Conservation (phyloP, 176 grass and related monocot species). For the Alloteropsis semialata region DNA sequence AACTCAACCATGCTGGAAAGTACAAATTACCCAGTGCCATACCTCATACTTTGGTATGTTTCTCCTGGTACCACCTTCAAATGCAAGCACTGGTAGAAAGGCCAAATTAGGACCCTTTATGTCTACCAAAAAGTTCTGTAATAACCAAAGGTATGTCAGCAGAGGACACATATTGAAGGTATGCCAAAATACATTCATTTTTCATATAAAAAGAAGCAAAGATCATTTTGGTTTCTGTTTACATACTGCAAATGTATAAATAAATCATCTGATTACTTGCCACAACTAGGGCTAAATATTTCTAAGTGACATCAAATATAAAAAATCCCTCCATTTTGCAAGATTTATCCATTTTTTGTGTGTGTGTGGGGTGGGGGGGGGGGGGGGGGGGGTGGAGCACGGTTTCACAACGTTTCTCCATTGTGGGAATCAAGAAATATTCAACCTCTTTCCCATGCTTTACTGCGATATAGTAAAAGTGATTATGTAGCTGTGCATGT, state of each 20-base stretch:
- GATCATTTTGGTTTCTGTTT: not conserved
- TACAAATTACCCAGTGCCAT: slow-evolving; percentile 1
- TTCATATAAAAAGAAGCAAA: not conserved
- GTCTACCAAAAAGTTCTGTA: slow-evolving; percentile 92
- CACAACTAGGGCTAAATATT: not conserved
- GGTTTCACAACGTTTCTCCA: not conserved
- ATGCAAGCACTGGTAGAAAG: slow-evolving; percentile 77
- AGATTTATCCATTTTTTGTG: not conserved
- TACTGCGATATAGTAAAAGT: not conserved
- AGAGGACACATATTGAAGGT: slow-evolving; percentile 18
- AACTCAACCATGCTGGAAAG: not conserved
- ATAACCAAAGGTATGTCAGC: slow-evolving; percentile 22
- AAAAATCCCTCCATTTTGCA: not conserved
- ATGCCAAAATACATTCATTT: not conserved
- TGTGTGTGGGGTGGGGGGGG: no score
- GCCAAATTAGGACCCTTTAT: slow-evolving; percentile 83
- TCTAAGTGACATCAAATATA: not conserved
- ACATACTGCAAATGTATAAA: slow-evolving; percentile 1
- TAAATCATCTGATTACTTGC: not conserved
- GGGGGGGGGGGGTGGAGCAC: no score
- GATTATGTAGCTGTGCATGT: not conserved
- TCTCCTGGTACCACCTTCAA: slow-evolving; percentile 93
- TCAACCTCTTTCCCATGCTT: not conserved
- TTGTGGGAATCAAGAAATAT: not conserved
- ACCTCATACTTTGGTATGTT: slow-evolving; percentile 98